Evolutionary conservation across 1,284 basidiomycete genomes (phyloP), one percentile per base, ranked within the genome.

Genomic region (Phylloboletellus chloephorus): DNA sequence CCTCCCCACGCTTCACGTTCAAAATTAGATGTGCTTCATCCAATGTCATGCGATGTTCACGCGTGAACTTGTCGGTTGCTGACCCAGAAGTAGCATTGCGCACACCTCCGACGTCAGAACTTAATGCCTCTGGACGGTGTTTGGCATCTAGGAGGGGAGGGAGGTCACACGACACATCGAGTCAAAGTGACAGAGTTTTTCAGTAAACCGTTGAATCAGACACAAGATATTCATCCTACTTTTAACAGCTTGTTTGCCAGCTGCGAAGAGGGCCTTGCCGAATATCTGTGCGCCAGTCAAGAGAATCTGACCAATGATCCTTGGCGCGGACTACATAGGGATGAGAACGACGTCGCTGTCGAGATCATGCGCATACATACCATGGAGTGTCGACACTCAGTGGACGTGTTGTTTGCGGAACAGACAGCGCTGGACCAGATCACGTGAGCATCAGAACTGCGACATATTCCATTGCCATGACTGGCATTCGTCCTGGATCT

Each of bases 11-110:
- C 67, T 94, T 96, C 30, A 83, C 71, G 62, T 99, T 98, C 52
- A 99, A 69, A 58, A 99, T 94, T 47, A 97, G 69, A 54, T 86
- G 84, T 17, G 96, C 96, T 69, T 98, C 96, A 52, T 98, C 95
- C 51, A 96, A 59, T 16, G 91, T 93, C 94, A 99, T 96, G 32
- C 85, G 79, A 58, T 94, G 84, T 51, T 88, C 78, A 47, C 87
- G 74, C 40, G 88, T 88, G 38, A 92, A 65, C 52, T 74, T 76
- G 71, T 92, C 88, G 11, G 85, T 82, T 13, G 71, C 51, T 26
- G 82, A 86, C 41, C 79, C 78, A 29, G 85, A 82, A 11, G 72
- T 86, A 9, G 88, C 83, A 48, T 82, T 72, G 43, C 79, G 77
- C 12, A 89, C 74, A 34, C 87, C 87, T 12, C 76, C 75, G 37